These are phyloP conservation scores for Zygosaccharomyces sapae DNA, from an alignment of 1,139 yeast species.

Conservation along the genomic window DNA sequence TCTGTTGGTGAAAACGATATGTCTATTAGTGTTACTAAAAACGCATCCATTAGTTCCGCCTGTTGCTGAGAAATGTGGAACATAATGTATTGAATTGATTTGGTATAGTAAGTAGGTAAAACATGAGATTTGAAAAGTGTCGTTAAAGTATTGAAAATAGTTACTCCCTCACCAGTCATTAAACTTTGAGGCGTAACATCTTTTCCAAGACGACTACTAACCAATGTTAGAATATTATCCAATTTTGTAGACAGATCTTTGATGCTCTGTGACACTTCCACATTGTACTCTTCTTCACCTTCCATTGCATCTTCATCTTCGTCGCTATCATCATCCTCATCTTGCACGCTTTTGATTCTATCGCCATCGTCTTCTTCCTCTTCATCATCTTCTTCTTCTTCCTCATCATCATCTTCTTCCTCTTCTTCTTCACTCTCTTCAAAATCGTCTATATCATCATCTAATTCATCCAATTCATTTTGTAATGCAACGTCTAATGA, in stretches of 20 bases:
- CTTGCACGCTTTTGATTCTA: conserved; percentile 25
- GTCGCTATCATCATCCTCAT: conserved; percentile 32
- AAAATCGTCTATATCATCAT: conserved; percentile 67
- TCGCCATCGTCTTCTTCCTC: conserved; percentile 32
- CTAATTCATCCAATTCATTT: conserved; percentile 79
- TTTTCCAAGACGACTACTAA: conserved; percentile 49
- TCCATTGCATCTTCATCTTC: conserved; percentile 37
- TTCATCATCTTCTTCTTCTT: conserved; percentile 57
- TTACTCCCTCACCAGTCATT: conserved; percentile 59
- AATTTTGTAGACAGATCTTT: conserved; percentile 59
- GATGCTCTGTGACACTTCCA: conserved; percentile 51
- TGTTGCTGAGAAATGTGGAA: conserved; percentile 81
- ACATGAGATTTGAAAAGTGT: conserved; percentile 77
- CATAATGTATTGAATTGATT: conserved; percentile 79
- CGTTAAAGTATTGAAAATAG: conserved; percentile 68
- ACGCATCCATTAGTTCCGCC: conserved; percentile 80
- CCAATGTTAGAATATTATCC: conserved; percentile 58
- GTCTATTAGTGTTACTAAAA: conserved; percentile 75
- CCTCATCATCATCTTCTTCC: conserved; percentile 67
- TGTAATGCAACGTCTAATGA: conserved; percentile 92
- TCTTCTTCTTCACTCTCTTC: conserved; percentile 75
- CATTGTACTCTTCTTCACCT: conserved; percentile 42
- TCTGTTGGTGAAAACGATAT: conserved; percentile 69
- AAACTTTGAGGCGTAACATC: conserved; percentile 52
- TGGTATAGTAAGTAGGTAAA: conserved; percentile 88